Percentiles rank a stretch among this genome's conserved stretches.
Conservation (phyloP, 306 rosid genomes). For the Prunus mume region DNA sequence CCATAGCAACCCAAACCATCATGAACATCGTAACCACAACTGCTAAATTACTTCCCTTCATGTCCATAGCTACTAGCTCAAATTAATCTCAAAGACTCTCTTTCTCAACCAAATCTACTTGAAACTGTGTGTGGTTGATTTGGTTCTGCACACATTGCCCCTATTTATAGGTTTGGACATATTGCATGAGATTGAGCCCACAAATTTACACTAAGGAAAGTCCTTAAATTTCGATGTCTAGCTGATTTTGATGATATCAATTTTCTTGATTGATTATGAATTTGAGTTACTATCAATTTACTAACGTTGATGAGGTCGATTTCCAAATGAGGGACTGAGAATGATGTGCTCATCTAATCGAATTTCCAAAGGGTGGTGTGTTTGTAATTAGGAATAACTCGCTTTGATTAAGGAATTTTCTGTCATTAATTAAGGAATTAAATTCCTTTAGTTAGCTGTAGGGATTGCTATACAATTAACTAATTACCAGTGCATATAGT, state of each 20-base stretch:
- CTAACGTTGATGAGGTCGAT: too few relatives aligned
- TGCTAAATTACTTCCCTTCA: background rate
- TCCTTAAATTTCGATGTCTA: background rate
- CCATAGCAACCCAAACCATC: background rate
- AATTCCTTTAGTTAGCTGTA: too few relatives aligned
- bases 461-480: too few relatives aligned
- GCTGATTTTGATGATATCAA: background rate
- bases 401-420: too few relatives aligned
- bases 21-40: background rate
- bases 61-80: background rate
- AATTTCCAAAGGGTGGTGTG: too few relatives aligned
- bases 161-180: background rate
- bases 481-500: too few relatives aligned
- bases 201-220: background rate
- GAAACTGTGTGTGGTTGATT: background rate
- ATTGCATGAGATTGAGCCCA: background rate
- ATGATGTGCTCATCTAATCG: too few relatives aligned
- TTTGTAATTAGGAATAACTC: too few relatives aligned
- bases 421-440: too few relatives aligned
- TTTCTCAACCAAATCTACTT: background rate
- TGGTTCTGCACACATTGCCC: background rate
- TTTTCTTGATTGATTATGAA: background rate
- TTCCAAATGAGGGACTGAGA: too few relatives aligned
- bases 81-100: background rate
- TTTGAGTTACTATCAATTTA: background rate